Evolutionary conservation across 352 stramenopile species (phyloP), one percentile per base, ranked within the genome.

Genomic region (Phytophthora cactorum): DNA sequence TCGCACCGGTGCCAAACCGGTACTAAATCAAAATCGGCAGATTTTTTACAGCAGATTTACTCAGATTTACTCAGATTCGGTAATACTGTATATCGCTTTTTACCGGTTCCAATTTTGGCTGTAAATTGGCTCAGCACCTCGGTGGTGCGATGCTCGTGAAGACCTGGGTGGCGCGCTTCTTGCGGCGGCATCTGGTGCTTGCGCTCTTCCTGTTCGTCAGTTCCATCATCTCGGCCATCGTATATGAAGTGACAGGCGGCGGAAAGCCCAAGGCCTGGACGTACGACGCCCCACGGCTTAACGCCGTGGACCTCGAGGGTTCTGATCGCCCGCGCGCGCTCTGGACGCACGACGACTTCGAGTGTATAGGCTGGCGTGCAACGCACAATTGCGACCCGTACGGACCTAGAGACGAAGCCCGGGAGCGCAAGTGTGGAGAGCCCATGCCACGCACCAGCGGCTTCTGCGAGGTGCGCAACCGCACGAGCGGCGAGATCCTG

Each of bases 401-500:
- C 59, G 84, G 82, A 0, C 55, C 70, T 47, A 71, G 80, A 9
- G 84, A 93, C 46, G 22, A 41, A 2, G 46, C 51, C 0, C 68
- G 74, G 1, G 87, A 92, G 49, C 77, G 77, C 25, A 17, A 49
- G 14, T 91, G 84, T 32, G 56, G 84, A 31, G 59, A 84, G 41
- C 71, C 68, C 6, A 73, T 90, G 55, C 63, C 79, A 22, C 72
- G 77, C 59, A 72, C 73, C 12, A 84, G 70, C 50, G 86, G 86
- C 57, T 93, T 81, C 65, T 95, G 87, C 56, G 83, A 92, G 58
- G 70, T 95, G 52, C 74, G 80, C 47, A 91, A 93, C 59, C 72
- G 68, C 17, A 82, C 79, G 43, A 90, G 80, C 0, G 83, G 85
- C n/a, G 55, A 81, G 39, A 59, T 70, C 1, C 53, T 86, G 9